A percentile compares a stretch with the other conserved stretches of the same genome.
Evolutionary conservation across 179 eudicot genomes (phyloP).

Genomic region (Pouteria campechiana): DNA sequence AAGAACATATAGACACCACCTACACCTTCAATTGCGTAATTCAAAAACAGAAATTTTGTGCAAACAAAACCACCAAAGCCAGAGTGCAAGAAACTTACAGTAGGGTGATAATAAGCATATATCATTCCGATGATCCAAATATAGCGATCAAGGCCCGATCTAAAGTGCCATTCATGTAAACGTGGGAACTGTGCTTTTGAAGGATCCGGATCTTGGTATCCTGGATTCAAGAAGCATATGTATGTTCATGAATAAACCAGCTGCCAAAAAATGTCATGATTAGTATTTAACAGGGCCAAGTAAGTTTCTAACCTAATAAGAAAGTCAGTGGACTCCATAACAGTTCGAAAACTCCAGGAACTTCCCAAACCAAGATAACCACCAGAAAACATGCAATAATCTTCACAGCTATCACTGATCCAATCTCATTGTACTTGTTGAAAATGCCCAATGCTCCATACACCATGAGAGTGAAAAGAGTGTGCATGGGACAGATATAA

Average conservation of each 20-base stretch:
- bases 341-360: constrained; percentile 80
- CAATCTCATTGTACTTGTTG: constrained; percentile 75
- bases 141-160: constrained; percentile 99
- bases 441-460: constrained; percentile 97
- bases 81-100: constrained; percentile 28
- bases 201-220: constrained; percentile 85
- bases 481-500: constrained; percentile 98
- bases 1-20: constrained; percentile 2
- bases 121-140: constrained; percentile 97
- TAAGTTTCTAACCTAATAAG: constrained; percentile 51
- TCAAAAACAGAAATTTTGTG: too few relatives aligned
- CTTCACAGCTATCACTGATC: constrained; percentile 71
- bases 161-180: constrained; percentile 93
- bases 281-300: background rate
- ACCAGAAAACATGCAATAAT: constrained; percentile 62
- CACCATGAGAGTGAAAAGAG: constrained; percentile 95
- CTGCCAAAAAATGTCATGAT: too few relatives aligned
- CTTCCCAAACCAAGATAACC: constrained; percentile 84
- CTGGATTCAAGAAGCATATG: constrained; percentile 22
- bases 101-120: constrained; percentile 90
- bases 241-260: too few relatives aligned
- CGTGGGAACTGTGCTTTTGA: constrained; percentile 90
- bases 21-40: too few relatives aligned
- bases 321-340: constrained; percentile 78
- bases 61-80: background rate